Evolutionary conservation across 441 rosid genomes (phyloP).

Genomic region (Brassica balearica): DNA sequence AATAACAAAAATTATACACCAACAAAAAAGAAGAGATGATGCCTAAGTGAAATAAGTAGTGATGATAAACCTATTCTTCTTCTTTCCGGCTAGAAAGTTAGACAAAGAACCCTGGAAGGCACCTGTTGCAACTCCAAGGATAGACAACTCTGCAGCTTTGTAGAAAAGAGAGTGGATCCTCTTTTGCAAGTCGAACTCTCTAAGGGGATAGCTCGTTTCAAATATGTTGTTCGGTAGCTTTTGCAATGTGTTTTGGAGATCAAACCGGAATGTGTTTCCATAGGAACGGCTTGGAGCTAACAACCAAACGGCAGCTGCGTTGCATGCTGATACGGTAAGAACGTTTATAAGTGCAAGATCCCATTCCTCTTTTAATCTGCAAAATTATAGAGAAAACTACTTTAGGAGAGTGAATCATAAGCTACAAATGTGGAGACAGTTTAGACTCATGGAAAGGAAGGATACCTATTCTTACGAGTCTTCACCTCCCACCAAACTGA

Average conservation of each 20-base stretch:
- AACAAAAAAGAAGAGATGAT: constrained; percentile 6
- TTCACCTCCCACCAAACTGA: constrained; percentile 93
- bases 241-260: constrained; percentile 92
- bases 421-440: constrained; percentile 4
- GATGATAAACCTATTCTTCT: constrained; percentile 65
- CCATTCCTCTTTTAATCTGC: constrained; percentile 93
- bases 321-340: constrained; percentile 86
- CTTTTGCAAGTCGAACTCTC: constrained; percentile 92
- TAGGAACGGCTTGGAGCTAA: constrained; percentile 97
- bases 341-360: constrained; percentile 93
- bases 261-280: constrained; percentile 89
- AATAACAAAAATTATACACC: constrained; percentile 29
- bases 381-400: constrained; percentile 34
- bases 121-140: constrained; percentile 83
- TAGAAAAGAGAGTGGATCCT: constrained; percentile 82
- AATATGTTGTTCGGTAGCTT: constrained; percentile 96
- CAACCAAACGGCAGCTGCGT: constrained; percentile 87
- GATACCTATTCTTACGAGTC: constrained; percentile 86
- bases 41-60: constrained; percentile 23
- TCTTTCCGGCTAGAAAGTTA: constrained; percentile 67
- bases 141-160: constrained; percentile 87
- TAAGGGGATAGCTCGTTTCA: constrained; percentile 89
- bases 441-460: constrained; percentile 9
- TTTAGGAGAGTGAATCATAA: constrained; percentile 27
- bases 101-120: constrained; percentile 86